Conservation (phyloP, 768 basidiomycete genomes). For the Serendipita sp. region DNA sequence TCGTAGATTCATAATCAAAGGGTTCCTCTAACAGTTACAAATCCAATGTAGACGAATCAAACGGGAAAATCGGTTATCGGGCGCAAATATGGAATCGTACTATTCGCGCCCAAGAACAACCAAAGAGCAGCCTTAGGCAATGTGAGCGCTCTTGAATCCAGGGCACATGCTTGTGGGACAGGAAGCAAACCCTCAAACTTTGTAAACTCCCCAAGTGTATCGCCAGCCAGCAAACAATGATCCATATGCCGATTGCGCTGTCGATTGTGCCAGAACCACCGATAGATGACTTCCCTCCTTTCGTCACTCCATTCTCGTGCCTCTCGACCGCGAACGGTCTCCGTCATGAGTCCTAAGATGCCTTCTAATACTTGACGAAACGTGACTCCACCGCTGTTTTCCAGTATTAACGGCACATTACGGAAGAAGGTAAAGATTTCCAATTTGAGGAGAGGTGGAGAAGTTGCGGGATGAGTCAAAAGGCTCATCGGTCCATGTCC, state of each 20-base stretch:
- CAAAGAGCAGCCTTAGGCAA: background rate
- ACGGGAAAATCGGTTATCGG: background rate
- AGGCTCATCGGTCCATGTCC: background rate
- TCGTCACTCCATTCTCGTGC: background rate
- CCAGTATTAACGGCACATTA: background rate
- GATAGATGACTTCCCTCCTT: background rate
- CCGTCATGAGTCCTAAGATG: background rate
- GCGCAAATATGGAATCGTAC: background rate
- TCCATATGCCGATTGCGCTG: background rate
- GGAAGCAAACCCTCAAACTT: background rate
- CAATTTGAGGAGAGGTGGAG: background rate
- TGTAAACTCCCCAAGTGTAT: background rate
- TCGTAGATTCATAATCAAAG: too few species aligned
- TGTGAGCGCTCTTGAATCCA: background rate
- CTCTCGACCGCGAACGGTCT: background rate
- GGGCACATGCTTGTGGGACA: background rate
- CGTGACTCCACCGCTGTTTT: background rate
- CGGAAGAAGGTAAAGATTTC: background rate
- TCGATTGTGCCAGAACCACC: background rate
- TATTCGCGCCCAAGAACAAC: background rate
- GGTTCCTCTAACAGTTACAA: too few species aligned
- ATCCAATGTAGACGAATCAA: too few species aligned
- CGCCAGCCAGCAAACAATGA: background rate
- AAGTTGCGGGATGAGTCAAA: background rate
- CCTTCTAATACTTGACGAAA: background rate